Evolutionary conservation across 768 basidiomycete genomes (phyloP), one percentile per base, ranked within the genome.

Genomic region (Glaciozyma antarctica): DNA sequence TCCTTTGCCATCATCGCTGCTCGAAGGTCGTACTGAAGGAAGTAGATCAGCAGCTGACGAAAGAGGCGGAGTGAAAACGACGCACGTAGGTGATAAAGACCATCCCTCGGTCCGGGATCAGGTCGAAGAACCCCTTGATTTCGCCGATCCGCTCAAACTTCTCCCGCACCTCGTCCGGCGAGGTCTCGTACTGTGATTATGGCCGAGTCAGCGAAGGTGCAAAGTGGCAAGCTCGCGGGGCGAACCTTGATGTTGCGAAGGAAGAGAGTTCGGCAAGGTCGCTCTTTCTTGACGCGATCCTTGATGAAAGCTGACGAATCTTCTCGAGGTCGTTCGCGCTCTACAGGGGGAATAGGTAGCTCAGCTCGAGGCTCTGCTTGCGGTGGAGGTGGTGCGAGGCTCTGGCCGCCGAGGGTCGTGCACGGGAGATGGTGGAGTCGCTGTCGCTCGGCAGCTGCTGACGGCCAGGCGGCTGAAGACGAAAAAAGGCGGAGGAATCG

Each of bases 31-130:
- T 78, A 97, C 95, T 99, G 73, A 21, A 38, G 41, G n/a, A 24
- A 51, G 34, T 32, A 6, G 21, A 17, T 47, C 17, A 43, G 54
- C 26, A 45, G 1, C 2, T 6, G 4, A 9, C 0, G 1, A 16
- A 17, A n/a, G n/a, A 22, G 2, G 16, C 30, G 24, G 47, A 55
- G 45, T 17, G 53, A 24, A 51, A 44, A 24, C 17, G 10, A 84
- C 94, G 83, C 79, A 98, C 95, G 76, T 90, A 99, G 56, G 94
- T 99, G 53, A 98, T 88, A 77, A 99, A 99, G 19, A 97, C 88
- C 89, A 99, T 95, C n/a, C 95, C 95, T 66, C 95, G 82, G 16
- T 88, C 93, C 57, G 85, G 83, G 68, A 98, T 88, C 24, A 98
- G 80, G 77, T 99, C 95, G 77, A 97, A 98, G 76, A 93, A 97